Evolutionary conservation across 345 rosid species (phyloP).

Genomic region (Rhodamnia argentea): DNA sequence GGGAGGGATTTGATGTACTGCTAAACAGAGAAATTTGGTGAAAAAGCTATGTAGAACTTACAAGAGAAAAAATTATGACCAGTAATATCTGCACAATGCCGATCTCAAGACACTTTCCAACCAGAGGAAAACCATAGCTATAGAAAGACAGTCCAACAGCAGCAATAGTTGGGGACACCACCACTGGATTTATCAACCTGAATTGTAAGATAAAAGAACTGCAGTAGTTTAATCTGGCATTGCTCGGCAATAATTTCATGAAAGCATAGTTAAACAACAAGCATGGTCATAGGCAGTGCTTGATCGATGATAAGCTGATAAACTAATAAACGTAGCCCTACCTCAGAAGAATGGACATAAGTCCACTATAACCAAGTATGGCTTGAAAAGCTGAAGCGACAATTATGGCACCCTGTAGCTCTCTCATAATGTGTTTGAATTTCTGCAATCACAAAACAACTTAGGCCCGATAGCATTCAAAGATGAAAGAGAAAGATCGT

Average conservation of each 20-base stretch:
- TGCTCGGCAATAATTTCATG: not conserved
- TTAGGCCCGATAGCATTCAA: not conserved
- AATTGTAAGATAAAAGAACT: not conserved
- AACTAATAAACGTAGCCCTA: slow-evolving; percentile 6
- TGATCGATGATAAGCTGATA: not conserved
- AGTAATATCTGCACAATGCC: slow-evolving; percentile 76
- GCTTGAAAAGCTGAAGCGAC: slow-evolving; percentile 85
- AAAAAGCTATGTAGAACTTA: slow-evolving; percentile 29
- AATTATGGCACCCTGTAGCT: slow-evolving; percentile 85
- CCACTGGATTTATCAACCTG: slow-evolving; percentile 96
- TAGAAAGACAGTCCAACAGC: slow-evolving; percentile 96
- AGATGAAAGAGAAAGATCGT: not conserved
- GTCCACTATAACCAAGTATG: slow-evolving; percentile 85
- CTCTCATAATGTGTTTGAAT: slow-evolving; percentile 95
- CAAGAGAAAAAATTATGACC: slow-evolving; percentile 85
- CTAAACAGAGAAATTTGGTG: not conserved
- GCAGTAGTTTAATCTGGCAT: not conserved
- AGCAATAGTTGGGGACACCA: slow-evolving; percentile 96
- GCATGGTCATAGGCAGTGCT: not conserved
- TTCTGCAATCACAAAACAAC: slow-evolving; percentile 33
- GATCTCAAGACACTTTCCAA: slow-evolving; percentile 86
- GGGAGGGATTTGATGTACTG: not conserved
- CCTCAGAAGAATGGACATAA: slow-evolving; percentile 63
- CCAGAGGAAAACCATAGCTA: slow-evolving; percentile 89
- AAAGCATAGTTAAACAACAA: not conserved